A percentile compares a stretch with the other conserved stretches of the same genome.
Conservation (phyloP, 2,329 filamentous ascomycete genomes). For the Penicillium hesseltinei region DNA sequence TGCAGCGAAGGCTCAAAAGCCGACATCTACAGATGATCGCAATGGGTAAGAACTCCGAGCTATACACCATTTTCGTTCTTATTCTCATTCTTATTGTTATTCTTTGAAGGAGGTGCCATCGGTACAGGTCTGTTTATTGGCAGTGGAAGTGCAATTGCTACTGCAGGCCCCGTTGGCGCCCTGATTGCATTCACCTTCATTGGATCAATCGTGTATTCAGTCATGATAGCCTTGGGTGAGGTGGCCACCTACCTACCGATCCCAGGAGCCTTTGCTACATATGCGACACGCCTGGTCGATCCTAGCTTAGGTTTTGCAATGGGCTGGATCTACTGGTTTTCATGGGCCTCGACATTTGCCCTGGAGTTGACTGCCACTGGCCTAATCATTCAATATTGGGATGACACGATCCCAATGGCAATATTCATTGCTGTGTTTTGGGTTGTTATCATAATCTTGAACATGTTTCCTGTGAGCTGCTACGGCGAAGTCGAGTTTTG, state of each 20-base stretch:
- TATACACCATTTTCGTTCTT: neutral
- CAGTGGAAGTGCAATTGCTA: constrained; percentile 5
- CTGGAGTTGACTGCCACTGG: constrained; percentile 7
- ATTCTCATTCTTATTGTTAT: neutral
- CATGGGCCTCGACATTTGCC: constrained; percentile 52
- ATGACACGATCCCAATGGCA: constrained; percentile 4
- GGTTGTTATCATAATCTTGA: constrained; percentile 8
- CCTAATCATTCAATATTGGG: constrained; percentile 10
- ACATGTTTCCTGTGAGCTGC: constrained; percentile 10
- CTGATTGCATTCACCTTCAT: constrained; percentile 7
- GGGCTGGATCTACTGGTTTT: constrained; percentile 58
- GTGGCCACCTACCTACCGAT: constrained; percentile 9
- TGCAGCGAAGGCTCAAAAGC: constrained; percentile 9
- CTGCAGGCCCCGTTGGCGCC: constrained; percentile 3
- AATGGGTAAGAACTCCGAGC: constrained; percentile 1
- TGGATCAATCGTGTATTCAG: constrained; percentile 8
- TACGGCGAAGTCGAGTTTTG: constrained; percentile 9
- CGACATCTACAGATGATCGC: constrained; percentile 12
- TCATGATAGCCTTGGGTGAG: constrained; percentile 9
- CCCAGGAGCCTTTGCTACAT: constrained; percentile 5
- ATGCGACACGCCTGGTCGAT: constrained; percentile 6
- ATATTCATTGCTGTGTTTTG: constrained; percentile 8
- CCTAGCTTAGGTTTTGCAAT: constrained; percentile 8
- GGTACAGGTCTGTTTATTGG: constrained; percentile 8
- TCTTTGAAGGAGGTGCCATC: constrained; percentile 2